Evolutionary conservation across 1,139 yeast species (phyloP).

Genomic region (Taphrina flavorubra): DNA sequence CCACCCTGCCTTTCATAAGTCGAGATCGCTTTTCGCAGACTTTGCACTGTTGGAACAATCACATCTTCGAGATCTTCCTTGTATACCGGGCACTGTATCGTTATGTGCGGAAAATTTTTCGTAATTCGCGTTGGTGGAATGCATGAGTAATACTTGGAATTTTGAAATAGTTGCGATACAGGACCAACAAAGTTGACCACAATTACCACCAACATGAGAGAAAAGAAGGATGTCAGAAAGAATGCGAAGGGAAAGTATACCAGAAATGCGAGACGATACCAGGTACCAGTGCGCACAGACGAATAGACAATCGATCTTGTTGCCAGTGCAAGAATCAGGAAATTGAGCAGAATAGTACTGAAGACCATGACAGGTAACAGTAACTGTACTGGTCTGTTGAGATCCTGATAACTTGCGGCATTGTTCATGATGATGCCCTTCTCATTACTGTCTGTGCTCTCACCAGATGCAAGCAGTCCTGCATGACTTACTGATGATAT

Average conservation of each 20-base stretch:
- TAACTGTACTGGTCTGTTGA: slow-evolving; percentile 26
- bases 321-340: slow-evolving; percentile 28
- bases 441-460: background rate
- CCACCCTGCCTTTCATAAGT: slow-evolving; percentile 44
- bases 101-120: slow-evolving; percentile 42
- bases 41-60: slow-evolving; percentile 40
- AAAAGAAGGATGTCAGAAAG: slow-evolving; percentile 41
- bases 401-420: background rate
- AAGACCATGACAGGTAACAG: slow-evolving; percentile 32
- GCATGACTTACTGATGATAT: background rate
- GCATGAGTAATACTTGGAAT: slow-evolving; percentile 41
- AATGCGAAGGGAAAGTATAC: slow-evolving; percentile 35
- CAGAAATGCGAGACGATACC: slow-evolving; percentile 35
- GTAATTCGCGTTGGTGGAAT: slow-evolving; percentile 38
- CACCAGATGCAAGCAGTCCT: background rate
- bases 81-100: slow-evolving; percentile 44
- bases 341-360: slow-evolving; percentile 19
- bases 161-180: slow-evolving; percentile 36
- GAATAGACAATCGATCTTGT: slow-evolving; percentile 23
- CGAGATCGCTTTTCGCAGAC: slow-evolving; percentile 35
- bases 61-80: slow-evolving; percentile 30
- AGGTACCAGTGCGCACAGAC: slow-evolving; percentile 10
- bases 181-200: slow-evolving; percentile 41
- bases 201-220: slow-evolving; percentile 34
- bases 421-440: background rate